These are phyloP conservation scores for Aspergillus proliferans DNA, from an alignment of 2,329 filamentous ascomycete species.

Conservation along the genomic window DNA sequence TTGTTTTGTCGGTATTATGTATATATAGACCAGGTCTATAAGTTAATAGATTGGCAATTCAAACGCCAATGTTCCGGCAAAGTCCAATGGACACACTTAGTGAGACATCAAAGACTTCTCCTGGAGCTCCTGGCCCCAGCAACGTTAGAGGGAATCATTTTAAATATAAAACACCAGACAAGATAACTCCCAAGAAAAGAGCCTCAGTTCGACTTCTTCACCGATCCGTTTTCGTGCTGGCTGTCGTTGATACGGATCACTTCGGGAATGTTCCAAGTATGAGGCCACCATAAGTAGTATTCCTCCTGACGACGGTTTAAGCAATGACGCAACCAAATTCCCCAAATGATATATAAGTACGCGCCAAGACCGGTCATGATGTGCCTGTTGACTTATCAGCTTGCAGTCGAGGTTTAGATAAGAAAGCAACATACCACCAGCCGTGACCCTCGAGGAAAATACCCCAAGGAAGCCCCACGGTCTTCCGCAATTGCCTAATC, in stretches of 20 bases:
- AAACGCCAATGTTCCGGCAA: not conserved
- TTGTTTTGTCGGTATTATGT: not conserved
- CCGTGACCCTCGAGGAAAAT: constrained; percentile 67
- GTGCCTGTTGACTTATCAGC: constrained; percentile 49
- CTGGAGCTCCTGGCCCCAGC: not conserved
- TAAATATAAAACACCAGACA: constrained; percentile 1
- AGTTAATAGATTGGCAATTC: not conserved
- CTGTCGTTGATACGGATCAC: constrained; percentile 35
- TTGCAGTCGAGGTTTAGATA: not conserved
- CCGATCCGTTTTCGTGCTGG: constrained; percentile 16
- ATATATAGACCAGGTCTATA: not conserved
- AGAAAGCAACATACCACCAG: constrained; percentile 54
- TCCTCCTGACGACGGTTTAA: constrained; percentile 67
- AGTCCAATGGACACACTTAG: not conserved
- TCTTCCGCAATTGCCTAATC: constrained; percentile 59
- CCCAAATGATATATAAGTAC: constrained; percentile 80
- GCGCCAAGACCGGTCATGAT: constrained; percentile 75
- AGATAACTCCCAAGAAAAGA: not conserved
- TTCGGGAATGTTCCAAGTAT: constrained; percentile 52
- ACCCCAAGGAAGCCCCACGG: constrained; percentile 72
- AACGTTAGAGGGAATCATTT: not conserved
- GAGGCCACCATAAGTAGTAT: constrained; percentile 65
- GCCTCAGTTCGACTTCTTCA: constrained; percentile 24
- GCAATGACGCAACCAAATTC: constrained; percentile 72
- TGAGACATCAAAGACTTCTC: not conserved